Conservation (phyloP, 768 basidiomycete genomes). For the Phanerochaete carnosa region DNA sequence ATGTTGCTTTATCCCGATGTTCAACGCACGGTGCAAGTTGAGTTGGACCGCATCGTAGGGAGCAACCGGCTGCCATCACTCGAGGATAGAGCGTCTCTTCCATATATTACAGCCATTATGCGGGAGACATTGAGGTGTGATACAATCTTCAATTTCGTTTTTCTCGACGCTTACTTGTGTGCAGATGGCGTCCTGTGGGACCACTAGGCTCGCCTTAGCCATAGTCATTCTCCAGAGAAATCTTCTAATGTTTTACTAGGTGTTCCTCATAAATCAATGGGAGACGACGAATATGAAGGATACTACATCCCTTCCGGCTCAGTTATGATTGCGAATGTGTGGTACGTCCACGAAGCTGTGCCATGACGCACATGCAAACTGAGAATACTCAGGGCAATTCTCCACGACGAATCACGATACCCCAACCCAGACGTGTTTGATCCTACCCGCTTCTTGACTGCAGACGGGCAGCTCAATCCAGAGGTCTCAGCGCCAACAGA, state of each 20-base stretch:
- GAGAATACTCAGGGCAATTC: not conserved
- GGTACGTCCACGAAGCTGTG: not conserved
- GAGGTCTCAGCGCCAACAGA: not conserved
- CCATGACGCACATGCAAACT: not conserved
- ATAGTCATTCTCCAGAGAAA: not conserved
- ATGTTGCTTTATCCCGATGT: constrained; percentile 19
- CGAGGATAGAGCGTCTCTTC: not conserved
- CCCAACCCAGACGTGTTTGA: constrained; percentile 1
- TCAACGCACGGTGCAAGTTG: not conserved
- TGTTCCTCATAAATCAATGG: not conserved
- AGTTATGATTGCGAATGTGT: not conserved
- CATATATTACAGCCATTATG: not conserved
- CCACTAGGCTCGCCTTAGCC: not conserved
- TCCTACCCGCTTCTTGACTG: not conserved
- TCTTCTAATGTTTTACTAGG: not conserved
- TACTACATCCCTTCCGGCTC: constrained; percentile 3
- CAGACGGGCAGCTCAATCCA: not conserved
- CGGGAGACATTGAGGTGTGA: not conserved
- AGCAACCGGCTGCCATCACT: not conserved
- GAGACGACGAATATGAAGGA: not conserved
- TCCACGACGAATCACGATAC: constrained; percentile 1
- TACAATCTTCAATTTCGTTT: not conserved
- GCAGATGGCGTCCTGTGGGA: constrained; percentile 4
- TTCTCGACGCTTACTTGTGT: not conserved
- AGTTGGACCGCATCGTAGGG: not conserved